phyloP scores from a whole-genome alignment of 75 land plant genomes.

The Isoetes taiwanensis region DNA sequence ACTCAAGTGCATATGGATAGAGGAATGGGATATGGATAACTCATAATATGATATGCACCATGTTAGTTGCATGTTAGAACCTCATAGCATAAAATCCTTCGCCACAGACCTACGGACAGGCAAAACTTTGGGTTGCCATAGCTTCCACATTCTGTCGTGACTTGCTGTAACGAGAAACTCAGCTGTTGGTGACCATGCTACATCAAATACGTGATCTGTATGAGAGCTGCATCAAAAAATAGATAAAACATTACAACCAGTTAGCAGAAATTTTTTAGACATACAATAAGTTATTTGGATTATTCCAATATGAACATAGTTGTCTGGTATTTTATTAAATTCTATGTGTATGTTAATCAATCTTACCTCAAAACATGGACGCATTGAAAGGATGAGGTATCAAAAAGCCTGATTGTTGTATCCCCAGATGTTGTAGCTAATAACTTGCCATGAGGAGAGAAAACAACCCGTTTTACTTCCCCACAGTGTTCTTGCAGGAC shows the following conservation, averaged over 20 bases:
- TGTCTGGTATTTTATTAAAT: too few relatives aligned
- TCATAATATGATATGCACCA: too few relatives aligned
- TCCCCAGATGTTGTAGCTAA: constrained; percentile 33
- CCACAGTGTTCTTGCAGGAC: constrained; percentile 25
- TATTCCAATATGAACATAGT: too few relatives aligned
- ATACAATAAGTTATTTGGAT: too few relatives aligned
- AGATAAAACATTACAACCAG: too few relatives aligned
- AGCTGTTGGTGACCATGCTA: constrained; percentile 35
- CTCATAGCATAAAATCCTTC: too few relatives aligned
- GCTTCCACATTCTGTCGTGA: constrained; percentile 31
- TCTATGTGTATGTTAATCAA: too few relatives aligned
- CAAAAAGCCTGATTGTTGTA: constrained; percentile 27
- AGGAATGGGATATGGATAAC: too few relatives aligned
- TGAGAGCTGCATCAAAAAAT: constrained; percentile 21
- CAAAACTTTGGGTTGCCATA: constrained; percentile 27
- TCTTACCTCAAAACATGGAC: constrained; percentile 22
- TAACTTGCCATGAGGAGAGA: constrained; percentile 26
- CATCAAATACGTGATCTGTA: constrained; percentile 32
- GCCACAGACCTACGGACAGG: too few relatives aligned
- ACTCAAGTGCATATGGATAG: too few relatives aligned
- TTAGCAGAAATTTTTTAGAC: too few relatives aligned
- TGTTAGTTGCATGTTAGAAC: too few relatives aligned
- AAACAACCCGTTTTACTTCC: constrained; percentile 29
- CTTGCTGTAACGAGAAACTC: constrained; percentile 39
- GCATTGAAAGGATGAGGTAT: constrained; percentile 24